Base-by-base conservation (phyloP, 1,284 basidiomycete species). In the Vanrija sp. region DNA sequence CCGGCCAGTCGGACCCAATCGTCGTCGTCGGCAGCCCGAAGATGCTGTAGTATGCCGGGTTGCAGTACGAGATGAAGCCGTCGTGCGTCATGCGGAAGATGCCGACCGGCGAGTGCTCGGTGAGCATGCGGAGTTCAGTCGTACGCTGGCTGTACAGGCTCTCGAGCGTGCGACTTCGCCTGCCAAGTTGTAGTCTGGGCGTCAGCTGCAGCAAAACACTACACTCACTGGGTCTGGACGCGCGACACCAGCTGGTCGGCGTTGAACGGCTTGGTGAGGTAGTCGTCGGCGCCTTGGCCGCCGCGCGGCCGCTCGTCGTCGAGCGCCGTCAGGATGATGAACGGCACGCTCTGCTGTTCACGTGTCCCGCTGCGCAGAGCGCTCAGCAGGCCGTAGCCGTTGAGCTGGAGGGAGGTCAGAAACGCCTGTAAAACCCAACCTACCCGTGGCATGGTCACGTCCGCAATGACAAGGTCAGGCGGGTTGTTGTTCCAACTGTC, bases 391-490 rank as follows among this genome's bases (percentile, higher is more conserved):
- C 65, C 71, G 45, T 65, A 67, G 1, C 73, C 73, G 45, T 68
- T 67, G n/a, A 71, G 54, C 68, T 71, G 46, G 14, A 5, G 46
- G 14, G 21, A n/a, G 5, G 28, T 57, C 21, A 56, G 52, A 49
- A 2, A 10, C 12, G 9, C 34, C 5, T 12, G 34, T 2, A 6
- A 40, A 23, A 8, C 4, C 4, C n/a, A 16, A 9, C 16, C 5
- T 46, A 72, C 64, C 28, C 65, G 61, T 3, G 77, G 77, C 75
- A 79, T 77, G 71, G 76, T 76, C 6, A 78, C 72, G 52, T 80
- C 79, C 2, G 74, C 71, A 8, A 79, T 63, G 51, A 80, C 72
- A 19, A 75, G 58, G 43, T 74, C 62, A 43, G 72, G 67, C 7
- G 58, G 46, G 9, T 48, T 50, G 16, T 54, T 54, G 29, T 63